phyloP scores from a whole-genome alignment of 1,284 basidiomycete species.

The Austroboletus niveus region DNA sequence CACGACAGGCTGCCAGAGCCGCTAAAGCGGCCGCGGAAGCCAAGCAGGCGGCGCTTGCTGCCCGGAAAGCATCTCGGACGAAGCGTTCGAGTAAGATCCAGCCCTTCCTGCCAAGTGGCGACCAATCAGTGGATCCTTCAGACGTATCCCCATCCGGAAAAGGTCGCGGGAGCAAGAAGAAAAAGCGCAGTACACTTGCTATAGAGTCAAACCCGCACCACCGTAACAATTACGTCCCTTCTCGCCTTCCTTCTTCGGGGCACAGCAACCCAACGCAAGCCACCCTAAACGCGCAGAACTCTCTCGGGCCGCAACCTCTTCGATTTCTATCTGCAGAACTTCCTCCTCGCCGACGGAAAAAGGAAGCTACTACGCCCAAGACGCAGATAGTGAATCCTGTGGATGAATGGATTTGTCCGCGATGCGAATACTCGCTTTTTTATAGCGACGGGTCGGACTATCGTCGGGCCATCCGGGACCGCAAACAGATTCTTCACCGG shows the following conservation, averaged over 20 bases:
- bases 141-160: slow-evolving; percentile 38
- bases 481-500: slow-evolving; percentile 77
- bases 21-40: slow-evolving; percentile 43
- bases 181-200: slow-evolving; percentile 81
- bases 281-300: slow-evolving; percentile 43
- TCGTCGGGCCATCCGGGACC: slow-evolving; percentile 62
- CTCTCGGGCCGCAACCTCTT: slow-evolving; percentile 57
- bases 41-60: slow-evolving; percentile 39
- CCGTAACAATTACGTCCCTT: slow-evolving; percentile 83
- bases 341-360: slow-evolving; percentile 46
- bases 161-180: slow-evolving; percentile 69
- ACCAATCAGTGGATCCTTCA: slow-evolving; percentile 36
- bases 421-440: slow-evolving; percentile 85
- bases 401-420: slow-evolving; percentile 88
- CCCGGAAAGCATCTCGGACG: slow-evolving; percentile 24
- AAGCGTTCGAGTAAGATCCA: slow-evolving; percentile 44
- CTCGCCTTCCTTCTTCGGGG: slow-evolving; percentile 64
- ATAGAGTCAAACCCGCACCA: slow-evolving; percentile 91
- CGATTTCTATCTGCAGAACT: slow-evolving; percentile 68
- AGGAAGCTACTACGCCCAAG: slow-evolving; percentile 25
- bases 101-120: slow-evolving; percentile 27
- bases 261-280: slow-evolving; percentile 39
- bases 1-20: slow-evolving; percentile 60
- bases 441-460: slow-evolving; percentile 72
- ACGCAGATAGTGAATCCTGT: slow-evolving; percentile 54